phyloP scores from a whole-genome alignment of 805 yeast genomes.

The Myxozyma geophila region DNA sequence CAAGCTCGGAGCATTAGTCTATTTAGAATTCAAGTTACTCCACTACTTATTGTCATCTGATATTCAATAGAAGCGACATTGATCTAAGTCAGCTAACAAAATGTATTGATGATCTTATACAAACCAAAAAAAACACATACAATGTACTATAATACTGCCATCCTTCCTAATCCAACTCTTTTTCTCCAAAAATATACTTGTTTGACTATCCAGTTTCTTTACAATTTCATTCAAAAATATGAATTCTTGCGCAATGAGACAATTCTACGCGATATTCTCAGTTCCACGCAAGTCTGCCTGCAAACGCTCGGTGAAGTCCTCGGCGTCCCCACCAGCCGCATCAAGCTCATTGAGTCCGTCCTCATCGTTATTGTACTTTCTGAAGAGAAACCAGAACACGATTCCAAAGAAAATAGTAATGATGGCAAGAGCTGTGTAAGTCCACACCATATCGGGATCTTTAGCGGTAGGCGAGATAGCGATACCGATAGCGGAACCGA shows the following conservation, averaged over 20 bases:
- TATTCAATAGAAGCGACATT: no score
- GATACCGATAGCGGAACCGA: conserved; percentile 77
- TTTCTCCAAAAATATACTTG: no score
- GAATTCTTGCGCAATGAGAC: neutral
- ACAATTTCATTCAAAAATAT: no score
- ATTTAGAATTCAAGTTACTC: no score
- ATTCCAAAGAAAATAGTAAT: conserved; percentile 64
- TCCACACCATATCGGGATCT: conserved; percentile 74
- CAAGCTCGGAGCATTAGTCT: no score
- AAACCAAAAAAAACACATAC: no score
- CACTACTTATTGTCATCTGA: no score
- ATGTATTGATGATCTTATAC: no score
- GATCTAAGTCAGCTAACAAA: no score
- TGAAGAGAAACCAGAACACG: conserved; percentile 64
- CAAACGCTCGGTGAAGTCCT: conserved; percentile 12
- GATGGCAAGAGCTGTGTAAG: conserved; percentile 64
- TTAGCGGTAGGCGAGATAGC: conserved; percentile 68
- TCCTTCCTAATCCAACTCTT: no score
- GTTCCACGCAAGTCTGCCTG: conserved; percentile 22
- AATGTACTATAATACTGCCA: no score
- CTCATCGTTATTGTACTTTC: conserved; percentile 58
- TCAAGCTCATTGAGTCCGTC: conserved; percentile 63
- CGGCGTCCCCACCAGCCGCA: conserved; percentile 7
- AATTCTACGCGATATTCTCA: conserved; percentile 21
- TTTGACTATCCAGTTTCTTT: no score